These are phyloP conservation scores for Talaromyces sp. DNA, from an alignment of 2,329 filamentous ascomycete species.

Conservation along the genomic window DNA sequence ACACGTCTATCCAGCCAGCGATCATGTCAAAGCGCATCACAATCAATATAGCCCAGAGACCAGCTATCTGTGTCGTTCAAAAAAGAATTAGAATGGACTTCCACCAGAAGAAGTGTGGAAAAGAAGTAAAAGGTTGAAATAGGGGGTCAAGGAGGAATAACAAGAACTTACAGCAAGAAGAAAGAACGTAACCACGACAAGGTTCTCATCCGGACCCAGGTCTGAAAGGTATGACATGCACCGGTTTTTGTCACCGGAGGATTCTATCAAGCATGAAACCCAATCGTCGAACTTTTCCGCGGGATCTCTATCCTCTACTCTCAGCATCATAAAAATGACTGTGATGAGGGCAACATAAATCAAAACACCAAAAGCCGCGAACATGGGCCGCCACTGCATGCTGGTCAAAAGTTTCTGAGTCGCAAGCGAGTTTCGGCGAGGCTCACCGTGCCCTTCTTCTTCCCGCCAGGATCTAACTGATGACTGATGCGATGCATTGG, in stretches of 20 bases:
- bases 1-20: neutral
- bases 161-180: neutral
- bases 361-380: neutral
- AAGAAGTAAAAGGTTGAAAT: neutral
- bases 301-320: neutral
- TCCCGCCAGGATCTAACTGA: neutral
- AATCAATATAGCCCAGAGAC: neutral
- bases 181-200: neutral
- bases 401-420: neutral
- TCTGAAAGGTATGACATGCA: neutral
- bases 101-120: neutral
- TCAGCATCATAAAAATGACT: neutral
- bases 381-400: neutral
- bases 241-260: neutral
- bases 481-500: neutral
- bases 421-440: neutral
- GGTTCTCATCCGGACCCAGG: neutral
- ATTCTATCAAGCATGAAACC: neutral
- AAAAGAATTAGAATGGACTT: neutral
- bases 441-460: neutral
- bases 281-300: neutral
- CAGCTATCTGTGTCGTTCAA: neutral
- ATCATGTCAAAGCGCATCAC: neutral
- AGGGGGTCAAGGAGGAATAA: neutral
- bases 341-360: neutral